phyloP scores from a whole-genome alignment of 2,329 filamentous ascomycete genomes.

The Penicillium sp. region DNA sequence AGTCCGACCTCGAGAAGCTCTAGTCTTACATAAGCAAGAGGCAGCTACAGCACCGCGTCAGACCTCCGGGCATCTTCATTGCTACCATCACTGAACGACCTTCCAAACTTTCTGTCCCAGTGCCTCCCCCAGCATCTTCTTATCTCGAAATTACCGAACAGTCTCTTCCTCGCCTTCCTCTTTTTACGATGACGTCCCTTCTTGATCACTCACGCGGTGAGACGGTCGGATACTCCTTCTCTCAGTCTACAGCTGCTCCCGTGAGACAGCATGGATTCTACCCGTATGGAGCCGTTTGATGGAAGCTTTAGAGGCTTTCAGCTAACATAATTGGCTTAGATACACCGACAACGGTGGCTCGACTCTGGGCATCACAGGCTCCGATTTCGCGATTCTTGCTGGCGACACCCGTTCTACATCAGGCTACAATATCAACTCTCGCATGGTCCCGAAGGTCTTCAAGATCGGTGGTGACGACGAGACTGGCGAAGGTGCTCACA shows the following conservation, averaged over 20 bases:
- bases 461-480: conserved; percentile 89
- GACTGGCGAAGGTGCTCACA: conserved; percentile 77
- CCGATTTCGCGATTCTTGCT: conserved; percentile 92
- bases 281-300: conserved; percentile 61
- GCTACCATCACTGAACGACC: conserved; percentile 12
- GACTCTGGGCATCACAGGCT: conserved; percentile 89
- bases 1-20: conserved; percentile 9
- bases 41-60: conserved; percentile 41
- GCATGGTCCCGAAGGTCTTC: conserved; percentile 93
- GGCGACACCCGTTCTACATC: conserved; percentile 94
- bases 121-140: conserved; percentile 1
- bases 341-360: conserved; percentile 98
- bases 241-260: conserved; percentile 49
- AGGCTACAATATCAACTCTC: conserved; percentile 98
- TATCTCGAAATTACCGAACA: background rate
- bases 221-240: conserved; percentile 61
- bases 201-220: conserved; percentile 51
- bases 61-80: conserved; percentile 18
- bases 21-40: conserved; percentile 36
- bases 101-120: conserved; percentile 4
- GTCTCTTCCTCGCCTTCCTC: background rate
- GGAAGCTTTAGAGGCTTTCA: background rate
- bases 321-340: conserved; percentile 30
- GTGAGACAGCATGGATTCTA: conserved; percentile 75
- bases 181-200: conserved; percentile 53